Base-by-base conservation (phyloP, 306 rosid genomes). In the Adenanthera pavonina region DNA sequence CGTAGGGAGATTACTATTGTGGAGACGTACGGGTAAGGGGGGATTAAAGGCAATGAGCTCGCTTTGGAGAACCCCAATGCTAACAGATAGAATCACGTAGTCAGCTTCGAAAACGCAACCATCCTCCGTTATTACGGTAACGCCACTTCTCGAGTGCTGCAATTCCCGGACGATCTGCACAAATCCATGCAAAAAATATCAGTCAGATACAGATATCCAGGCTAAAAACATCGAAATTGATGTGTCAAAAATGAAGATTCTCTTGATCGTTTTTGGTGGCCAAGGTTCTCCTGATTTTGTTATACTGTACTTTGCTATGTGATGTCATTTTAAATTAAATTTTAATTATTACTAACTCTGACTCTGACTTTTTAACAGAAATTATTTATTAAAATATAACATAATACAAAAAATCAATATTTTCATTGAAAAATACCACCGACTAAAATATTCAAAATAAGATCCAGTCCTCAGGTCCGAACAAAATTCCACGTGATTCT, bases 41-140 rank as follows among this genome's bases (percentile, higher is more conserved):
- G 99, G 99, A 85, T 69, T 72, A 89, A 95, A 92, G 77, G 93
- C 85, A 82, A 95, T 88, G 80, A 95, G 96, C 75, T 93, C 83
- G 83, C 97, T 95, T 89, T 95, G 92, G 80, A 95, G 99, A 74
- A 95, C 99, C 33, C 99, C 99, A 76, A 95, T 90, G 75, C 99
- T 95, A 79, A 89, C 98, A 8, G 99, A 93, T 86, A 92, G 86
- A 90, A 95, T 77, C 69, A 95, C 88, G 83, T 93, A 95, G 85
- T 84, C 84, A 67, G 97, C 97, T 81, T 89, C 89, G 88, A 87
- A 92, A 84, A 88, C 81, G 80, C 77, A 89, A 69, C 98, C 97
- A 87, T 93, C 99, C 86, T 95, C 99, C 77, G 98, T 93, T 89
- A 10, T 87, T 76, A 95, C 97, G 66, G 79, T 84, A 77, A 92